Conservation (phyloP, 306 rosid species). For the Castanospermum australe region DNA sequence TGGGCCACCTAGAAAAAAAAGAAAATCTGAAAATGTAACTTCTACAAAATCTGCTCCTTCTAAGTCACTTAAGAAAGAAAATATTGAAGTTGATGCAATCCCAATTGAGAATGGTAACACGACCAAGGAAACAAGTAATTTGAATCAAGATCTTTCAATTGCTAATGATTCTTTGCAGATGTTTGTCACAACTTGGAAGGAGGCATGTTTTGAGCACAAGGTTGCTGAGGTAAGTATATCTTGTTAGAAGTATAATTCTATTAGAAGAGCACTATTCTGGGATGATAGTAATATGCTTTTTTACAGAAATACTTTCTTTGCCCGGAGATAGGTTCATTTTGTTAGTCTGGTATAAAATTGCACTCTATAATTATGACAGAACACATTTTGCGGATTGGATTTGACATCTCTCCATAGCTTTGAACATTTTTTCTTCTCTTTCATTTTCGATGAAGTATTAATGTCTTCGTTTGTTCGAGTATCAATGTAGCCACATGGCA, state of each 20-base stretch:
- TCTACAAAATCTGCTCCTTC: slow-evolving; percentile 28
- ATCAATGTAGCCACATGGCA: neutral
- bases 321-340: neutral
- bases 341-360: neutral
- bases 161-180: slow-evolving; percentile 46
- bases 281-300: neutral
- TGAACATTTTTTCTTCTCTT: neutral
- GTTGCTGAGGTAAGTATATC: slow-evolving; percentile 57
- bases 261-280: neutral
- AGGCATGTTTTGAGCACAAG: slow-evolving; percentile 49
- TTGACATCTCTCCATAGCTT: neutral
- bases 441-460: slow-evolving; percentile 2
- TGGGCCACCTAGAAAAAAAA: slow-evolving; percentile 44
- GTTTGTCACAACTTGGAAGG: slow-evolving; percentile 84
- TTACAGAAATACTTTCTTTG: neutral
- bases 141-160: slow-evolving; percentile 39
- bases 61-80: slow-evolving; percentile 35
- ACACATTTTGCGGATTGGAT: neutral
- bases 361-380: neutral
- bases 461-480: neutral
- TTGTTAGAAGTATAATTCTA: neutral
- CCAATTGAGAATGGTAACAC: slow-evolving; percentile 12
- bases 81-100: slow-evolving; percentile 24
- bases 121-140: slow-evolving; percentile 1
- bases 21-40: slow-evolving; percentile 32